Base-by-base conservation (phyloP, 805 yeast genomes). In the Metschnikowia colocasiae region DNA sequence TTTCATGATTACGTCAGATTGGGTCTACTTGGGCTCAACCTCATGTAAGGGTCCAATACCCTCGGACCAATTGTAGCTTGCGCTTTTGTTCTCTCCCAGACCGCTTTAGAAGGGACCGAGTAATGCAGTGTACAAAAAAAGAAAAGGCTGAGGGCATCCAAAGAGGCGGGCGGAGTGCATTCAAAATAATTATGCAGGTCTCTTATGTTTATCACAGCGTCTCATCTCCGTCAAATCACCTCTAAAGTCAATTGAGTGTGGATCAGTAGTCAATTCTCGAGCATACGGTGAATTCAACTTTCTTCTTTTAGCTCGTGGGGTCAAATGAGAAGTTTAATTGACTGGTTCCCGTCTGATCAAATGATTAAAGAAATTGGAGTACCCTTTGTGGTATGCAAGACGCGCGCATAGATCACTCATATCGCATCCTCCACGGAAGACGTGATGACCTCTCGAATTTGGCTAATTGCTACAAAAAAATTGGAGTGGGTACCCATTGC, bases 331-430 rank as follows among this genome's bases (percentile, higher is more conserved):
- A 16, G 7, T 18, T 26, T 6, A 7, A 16, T 16, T 13, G 13
- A 18, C 16, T 22, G 41, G 12, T 13, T 18, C 8, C 8, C 23
- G 25, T 16, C 5, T 38, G 23, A 23, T 18, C 38, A 35, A 22
- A 13, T n/a, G 34, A 13, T 25, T n/a, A 20, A 6, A 19, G 8
- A 39, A 27, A 27, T 13, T 27, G 40, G 42, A 31, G 35, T n/a
- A 31, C 12, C 23, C 37, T 31, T 16, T 18, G 22, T 19, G 34
- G 15, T 32, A 31, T 40, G 43, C 43, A 40, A 31, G 33, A 30
- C 36, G 43, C 30, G 43, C 43, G 43, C 43, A 32, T 31, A 40
- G 43, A 40, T 40, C 43, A 40, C 43, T 40, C 43, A 31, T 40
- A 26, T 31, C 43, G 36, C 36, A 32, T 32, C 37, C 15, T 40